Percentiles rank a stretch among this genome's conserved stretches.
Conservation (phyloP, 306 rosid species). For the Acacia acuminata region DNA sequence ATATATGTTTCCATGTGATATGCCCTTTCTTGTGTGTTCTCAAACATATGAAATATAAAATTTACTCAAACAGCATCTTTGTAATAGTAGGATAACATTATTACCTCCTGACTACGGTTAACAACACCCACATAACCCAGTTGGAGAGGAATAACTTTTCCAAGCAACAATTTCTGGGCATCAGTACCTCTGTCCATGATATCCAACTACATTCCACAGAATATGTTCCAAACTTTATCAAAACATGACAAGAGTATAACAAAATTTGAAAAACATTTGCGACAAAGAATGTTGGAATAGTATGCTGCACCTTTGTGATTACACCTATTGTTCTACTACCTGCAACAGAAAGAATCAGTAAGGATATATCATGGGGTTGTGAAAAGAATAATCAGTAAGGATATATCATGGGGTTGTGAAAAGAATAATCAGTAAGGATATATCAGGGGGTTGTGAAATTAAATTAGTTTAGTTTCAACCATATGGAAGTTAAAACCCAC, state of each 20-base stretch:
- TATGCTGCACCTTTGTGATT: constrained; percentile 75
- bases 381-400: constrained; percentile 11
- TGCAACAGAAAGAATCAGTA: constrained; percentile 37
- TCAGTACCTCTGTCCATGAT: constrained; percentile 99
- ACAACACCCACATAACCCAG: constrained; percentile 96
- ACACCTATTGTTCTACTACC: constrained; percentile 95
- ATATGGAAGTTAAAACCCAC: constrained; percentile 40
- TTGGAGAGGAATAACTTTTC: constrained; percentile 87
- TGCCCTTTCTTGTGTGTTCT: not conserved
- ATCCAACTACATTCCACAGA: constrained; percentile 63
- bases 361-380: constrained; percentile 6
- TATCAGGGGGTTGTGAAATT: not conserved
- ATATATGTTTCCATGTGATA: not conserved
- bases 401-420: constrained; percentile 1
- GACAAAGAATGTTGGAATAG: not conserved
- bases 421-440: constrained; percentile 17
- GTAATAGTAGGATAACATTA: constrained; percentile 14
- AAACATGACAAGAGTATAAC: constrained; percentile 23
- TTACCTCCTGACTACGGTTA: constrained; percentile 97
- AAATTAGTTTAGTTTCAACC: constrained; percentile 18
- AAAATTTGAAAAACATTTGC: not conserved
- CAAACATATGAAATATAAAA: constrained; percentile 2
- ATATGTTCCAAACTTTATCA: constrained; percentile 31
- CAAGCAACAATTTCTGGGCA: constrained; percentile 89
- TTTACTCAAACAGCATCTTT: constrained; percentile 9